Base-by-base conservation (phyloP, 257 asterid genomes). In the Eustoma russellianum region DNA sequence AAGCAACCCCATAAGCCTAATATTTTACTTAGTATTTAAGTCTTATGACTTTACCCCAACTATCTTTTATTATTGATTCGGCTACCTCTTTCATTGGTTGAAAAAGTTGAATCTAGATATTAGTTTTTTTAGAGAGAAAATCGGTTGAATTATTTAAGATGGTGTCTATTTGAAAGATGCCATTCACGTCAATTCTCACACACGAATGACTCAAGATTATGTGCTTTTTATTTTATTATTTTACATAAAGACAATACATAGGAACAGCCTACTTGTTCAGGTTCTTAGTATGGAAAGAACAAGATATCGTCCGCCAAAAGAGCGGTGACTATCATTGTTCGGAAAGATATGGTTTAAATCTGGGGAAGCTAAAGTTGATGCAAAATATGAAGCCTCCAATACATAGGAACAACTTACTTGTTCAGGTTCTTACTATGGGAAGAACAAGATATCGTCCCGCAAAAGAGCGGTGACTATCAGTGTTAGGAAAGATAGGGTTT, bases 11-110 rank as follows among this genome's bases (percentile, higher is more conserved):
- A 43, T 52, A 52, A 53, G 53, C 17, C 45, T 41, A n/a, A 61
- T 67, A 47, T 63, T 63, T 79, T 59, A 65, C 90, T 82, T 86
- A 51, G 79, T 74, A 63, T 78, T 75, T 53, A 86, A 85, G 87
- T 51, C 67, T 67, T 59, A 9, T 68, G 66, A 70, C 67, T 41
- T 66, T 61, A 54, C 62, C 71, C 73, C 74, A 82, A 76, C 87
- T 88, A 55, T 48, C 48, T 60, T 63, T 59, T 30, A 61, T 60
- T 41, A 45, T 56, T 57, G 52, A 69, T 52, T 59, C 68, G 54
- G 71, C 57, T 61, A 72, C 72, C 71, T 66, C 68, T 18, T 46
- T 66, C 44, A 83, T 81, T 83, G 93, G 93, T 71, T 71, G 60
- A 62, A 76, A 76, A 70, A 17, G 81, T 79, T 81, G 90, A 83